A percentile compares a stretch with the other conserved stretches of the same genome.
These are phyloP conservation scores for Chloromonas sp. DNA, from an alignment of 163 green algal species.

Conservation along the genomic window DNA sequence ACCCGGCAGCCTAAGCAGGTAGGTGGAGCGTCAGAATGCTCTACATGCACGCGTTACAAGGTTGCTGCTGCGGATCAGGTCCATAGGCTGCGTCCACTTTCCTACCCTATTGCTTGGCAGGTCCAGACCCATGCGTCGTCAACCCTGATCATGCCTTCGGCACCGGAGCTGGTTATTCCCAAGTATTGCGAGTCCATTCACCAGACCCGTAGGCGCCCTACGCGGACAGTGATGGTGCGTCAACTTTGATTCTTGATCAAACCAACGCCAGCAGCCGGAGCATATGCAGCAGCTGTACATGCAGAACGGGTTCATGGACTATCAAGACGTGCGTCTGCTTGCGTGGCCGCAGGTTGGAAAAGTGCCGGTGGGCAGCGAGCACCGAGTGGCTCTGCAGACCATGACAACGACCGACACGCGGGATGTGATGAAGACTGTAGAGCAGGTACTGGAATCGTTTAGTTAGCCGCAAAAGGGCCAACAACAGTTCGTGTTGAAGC, in stretches of 20 bases:
- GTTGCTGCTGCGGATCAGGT: too few species aligned
- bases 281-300: too few species aligned
- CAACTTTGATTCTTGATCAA: background rate
- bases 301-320: too few species aligned
- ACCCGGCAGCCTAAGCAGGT: too few species aligned
- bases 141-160: background rate
- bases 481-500: too few species aligned
- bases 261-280: too few species aligned
- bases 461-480: too few species aligned
- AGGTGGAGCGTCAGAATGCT: too few species aligned
- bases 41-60: too few species aligned
- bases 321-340: too few species aligned
- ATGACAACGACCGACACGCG: slow-evolving; percentile 98
- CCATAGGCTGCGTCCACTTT: too few species aligned
- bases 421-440: slow-evolving; percentile 87
- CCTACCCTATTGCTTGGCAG: too few species aligned
- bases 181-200: slow-evolving; percentile 87
- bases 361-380: slow-evolving; percentile 86
- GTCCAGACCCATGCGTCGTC: background rate
- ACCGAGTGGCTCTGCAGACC: slow-evolving; percentile 91
- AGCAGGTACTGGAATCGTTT: slow-evolving; percentile 56
- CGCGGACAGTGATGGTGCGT: slow-evolving; percentile 73
- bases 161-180: slow-evolving; percentile 1
- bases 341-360: slow-evolving; percentile 70
- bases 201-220: slow-evolving; percentile 72